phyloP scores from a whole-genome alignment of 805 yeast genomes.

The Kodamaea fukazawae region DNA sequence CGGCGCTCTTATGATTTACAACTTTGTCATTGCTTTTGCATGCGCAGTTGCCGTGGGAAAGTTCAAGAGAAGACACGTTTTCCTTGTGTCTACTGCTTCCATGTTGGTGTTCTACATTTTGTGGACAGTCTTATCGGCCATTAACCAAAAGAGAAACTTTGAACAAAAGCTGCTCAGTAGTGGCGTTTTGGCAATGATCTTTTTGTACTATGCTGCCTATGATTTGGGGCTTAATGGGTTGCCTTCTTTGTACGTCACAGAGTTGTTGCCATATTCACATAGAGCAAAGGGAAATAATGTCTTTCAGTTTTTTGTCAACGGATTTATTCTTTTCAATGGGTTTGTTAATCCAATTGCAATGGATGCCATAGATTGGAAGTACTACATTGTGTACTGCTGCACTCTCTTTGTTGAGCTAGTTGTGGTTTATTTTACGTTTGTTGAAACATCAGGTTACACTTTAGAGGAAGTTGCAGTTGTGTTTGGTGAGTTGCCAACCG shows the following conservation, averaged over 20 bases:
- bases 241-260: constrained; percentile 7
- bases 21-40: constrained; percentile 31
- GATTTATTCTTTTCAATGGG: constrained; percentile 25
- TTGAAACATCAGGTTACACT: constrained; percentile 37
- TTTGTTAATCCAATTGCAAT: constrained; percentile 13
- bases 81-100: constrained; percentile 30
- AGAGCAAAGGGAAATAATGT: constrained; percentile 5
- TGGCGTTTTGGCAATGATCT: constrained; percentile 25
- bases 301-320: constrained; percentile 32
- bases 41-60: constrained; percentile 17
- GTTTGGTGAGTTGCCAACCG: constrained; percentile 22
- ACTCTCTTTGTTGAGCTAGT: constrained; percentile 23
- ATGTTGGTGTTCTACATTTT: constrained; percentile 25
- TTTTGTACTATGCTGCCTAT: constrained; percentile 21
- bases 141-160: constrained; percentile 19
- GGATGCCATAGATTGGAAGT: constrained; percentile 21
- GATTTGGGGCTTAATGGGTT: constrained; percentile 15
- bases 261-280: constrained; percentile 4
- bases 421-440: constrained; percentile 29
- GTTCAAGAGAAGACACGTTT: constrained; percentile 36
- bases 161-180: constrained; percentile 14
- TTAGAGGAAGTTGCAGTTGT: constrained; percentile 38
- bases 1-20: constrained; percentile 49
- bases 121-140: constrained; percentile 26
- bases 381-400: constrained; percentile 11